phyloP scores from a whole-genome alignment of 83 land plant species.

The Thuja plicata region DNA sequence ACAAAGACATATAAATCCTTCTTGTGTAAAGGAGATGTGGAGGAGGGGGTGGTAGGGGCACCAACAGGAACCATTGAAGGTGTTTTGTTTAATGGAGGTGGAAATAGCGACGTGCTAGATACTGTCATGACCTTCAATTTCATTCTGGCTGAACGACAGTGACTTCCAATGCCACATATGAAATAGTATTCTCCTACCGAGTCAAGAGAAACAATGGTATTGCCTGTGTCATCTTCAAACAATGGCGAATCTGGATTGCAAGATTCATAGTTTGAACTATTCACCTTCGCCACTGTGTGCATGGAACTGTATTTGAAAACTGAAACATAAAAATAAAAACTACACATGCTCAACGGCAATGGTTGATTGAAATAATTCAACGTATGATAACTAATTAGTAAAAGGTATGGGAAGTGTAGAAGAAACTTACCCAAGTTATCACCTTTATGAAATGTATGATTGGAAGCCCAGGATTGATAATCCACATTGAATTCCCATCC shows the following conservation, averaged over 20 bases:
- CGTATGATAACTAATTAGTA: no score
- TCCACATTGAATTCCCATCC: not conserved
- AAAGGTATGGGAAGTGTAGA: no score
- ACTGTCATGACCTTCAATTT: not conserved
- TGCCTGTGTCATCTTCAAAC: not conserved
- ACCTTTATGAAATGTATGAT: not conserved
- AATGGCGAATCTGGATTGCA: not conserved
- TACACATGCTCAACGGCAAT: not conserved
- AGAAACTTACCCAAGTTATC: not conserved
- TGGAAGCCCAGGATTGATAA: not conserved
- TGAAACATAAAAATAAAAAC: not conserved
- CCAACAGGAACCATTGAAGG: no score
- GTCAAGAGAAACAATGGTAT: not conserved
- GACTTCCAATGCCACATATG: not conserved
- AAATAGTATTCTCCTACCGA: not conserved
- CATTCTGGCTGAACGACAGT: not conserved
- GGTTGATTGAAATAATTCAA: no score
- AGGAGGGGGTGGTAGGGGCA: no score
- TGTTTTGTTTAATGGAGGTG: no score
- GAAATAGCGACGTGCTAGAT: no score
- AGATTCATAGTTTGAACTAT: not conserved
- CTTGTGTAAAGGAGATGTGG: no score
- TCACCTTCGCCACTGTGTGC: not conserved
- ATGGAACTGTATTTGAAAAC: not conserved
- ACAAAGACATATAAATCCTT: no score